A percentile compares a stretch with the other conserved stretches of the same genome.
Conservation (phyloP, 2,329 filamentous ascomycete genomes). For the Botrytis sinoallii region DNA sequence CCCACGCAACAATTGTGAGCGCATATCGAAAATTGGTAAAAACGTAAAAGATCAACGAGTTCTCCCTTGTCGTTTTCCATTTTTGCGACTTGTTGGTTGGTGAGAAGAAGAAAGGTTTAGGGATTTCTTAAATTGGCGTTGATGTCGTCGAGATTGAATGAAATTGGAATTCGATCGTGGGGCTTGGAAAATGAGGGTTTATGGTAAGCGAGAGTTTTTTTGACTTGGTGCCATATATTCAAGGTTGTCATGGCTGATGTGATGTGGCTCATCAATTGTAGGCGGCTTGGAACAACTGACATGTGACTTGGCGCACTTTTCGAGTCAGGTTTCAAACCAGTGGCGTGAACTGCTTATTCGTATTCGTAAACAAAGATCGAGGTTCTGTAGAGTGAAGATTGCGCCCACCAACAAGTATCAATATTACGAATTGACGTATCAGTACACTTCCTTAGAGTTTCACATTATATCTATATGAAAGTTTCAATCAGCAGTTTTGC, state of each 20-base stretch:
- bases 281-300: background rate
- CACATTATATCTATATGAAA: constrained; percentile 18
- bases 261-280: background rate
- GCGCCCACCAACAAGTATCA: background rate
- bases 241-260: background rate
- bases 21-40: constrained; percentile 6
- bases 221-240: constrained; percentile 11
- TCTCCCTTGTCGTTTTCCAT: constrained; percentile 99
- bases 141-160: constrained; percentile 33
- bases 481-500: constrained; percentile 29
- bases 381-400: background rate
- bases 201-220: constrained; percentile 18
- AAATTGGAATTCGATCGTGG: constrained; percentile 29
- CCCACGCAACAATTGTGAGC: background rate
- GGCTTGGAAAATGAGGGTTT: constrained; percentile 19
- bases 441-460: background rate
- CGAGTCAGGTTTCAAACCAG: constrained; percentile 5
- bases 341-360: background rate
- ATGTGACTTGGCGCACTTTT: constrained; percentile 18
- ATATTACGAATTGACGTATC: background rate
- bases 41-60: constrained; percentile 96
- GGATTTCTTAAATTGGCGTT: constrained; percentile 18
- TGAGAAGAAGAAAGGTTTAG: constrained; percentile 21
- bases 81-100: constrained; percentile 49
- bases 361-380: constrained; percentile 10